Evolutionary conservation across 2,329 filamentous ascomycete species (phyloP).

Genomic region (Colletotrichum eleusines): DNA sequence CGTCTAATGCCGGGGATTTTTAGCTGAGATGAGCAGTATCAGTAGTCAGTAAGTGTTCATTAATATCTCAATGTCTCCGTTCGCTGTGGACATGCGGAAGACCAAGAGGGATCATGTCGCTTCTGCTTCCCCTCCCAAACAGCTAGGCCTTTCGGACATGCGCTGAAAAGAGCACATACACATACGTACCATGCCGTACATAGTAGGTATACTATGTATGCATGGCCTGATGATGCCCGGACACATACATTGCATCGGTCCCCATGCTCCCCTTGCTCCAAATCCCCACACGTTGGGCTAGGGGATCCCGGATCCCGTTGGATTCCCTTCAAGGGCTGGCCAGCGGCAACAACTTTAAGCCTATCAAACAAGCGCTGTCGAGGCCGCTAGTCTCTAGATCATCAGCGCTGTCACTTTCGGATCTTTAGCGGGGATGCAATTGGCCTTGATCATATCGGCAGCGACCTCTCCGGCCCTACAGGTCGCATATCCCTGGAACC

Average conservation of each 20-base stretch:
- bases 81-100: not conserved
- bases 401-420: constrained; percentile 18
- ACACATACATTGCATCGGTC: not conserved
- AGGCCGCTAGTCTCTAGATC: constrained; percentile 21
- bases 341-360: constrained; percentile 8
- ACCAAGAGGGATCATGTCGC: not conserved
- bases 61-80: not conserved
- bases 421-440: constrained; percentile 1
- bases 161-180: not conserved
- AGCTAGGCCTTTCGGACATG: not conserved
- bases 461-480: constrained; percentile 19
- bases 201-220: no score
- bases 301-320: constrained; percentile 7
- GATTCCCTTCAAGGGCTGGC: constrained; percentile 6
- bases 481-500: constrained; percentile 12
- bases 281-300: constrained; percentile 1
- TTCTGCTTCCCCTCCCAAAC: not conserved
- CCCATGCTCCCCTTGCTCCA: constrained; percentile 25
- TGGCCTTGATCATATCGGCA: constrained; percentile 24
- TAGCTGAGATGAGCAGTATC: not conserved
- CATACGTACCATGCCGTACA: no score
- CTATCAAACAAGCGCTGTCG: constrained; percentile 22
- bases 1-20: constrained; percentile 13
- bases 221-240: constrained; percentile 17
- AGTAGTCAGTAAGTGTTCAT: no score